Evolutionary conservation across 768 basidiomycete genomes (phyloP), one percentile per base, ranked within the genome.

Genomic region (Hortiboletus flavorubellus): DNA sequence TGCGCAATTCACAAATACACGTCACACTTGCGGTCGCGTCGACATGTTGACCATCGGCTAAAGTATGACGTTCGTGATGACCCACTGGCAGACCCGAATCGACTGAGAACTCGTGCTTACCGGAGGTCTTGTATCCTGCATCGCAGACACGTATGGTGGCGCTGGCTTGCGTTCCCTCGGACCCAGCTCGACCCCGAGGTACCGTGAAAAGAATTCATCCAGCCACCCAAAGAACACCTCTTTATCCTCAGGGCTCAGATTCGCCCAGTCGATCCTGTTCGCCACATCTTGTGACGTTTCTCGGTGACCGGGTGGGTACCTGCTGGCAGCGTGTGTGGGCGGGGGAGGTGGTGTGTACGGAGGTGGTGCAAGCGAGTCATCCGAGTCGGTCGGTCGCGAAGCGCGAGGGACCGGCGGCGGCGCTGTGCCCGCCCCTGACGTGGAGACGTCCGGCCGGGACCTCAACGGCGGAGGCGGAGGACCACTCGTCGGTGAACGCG

Each of bases 181-280:
- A 48, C 61, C 38, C 37, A 72, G 21, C 47, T 59, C 57, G 26
- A 70, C 66, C 23, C 68, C 61, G 21, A 76, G 67, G 46, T 73
- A 73, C 34, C 77, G 75, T 15, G 80, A 77, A 63, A 92, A 92
- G 71, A 85, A 91, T 63, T 91, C 89, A 65, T 92, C 89, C 21
- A 92, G 74, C 89, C 89, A 91, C 55, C 71, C 70, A 68, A 91
- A 92, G 64, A 92, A 87, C 26, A 75, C 80, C 31, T 81, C 72
- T 65, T 89, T 91, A 63, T 92, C 88, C 65, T 85, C 78, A 21
- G 67, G 63, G 2, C 82, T 80, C 45, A 92, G 75, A 66, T 87
- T 83, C 6, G 76, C 68, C 89, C 89, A 92, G 65, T 89, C 83
- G 31, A 91, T 80, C 39, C 55, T 62, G 15, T 60, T 39, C 39